A percentile compares a stretch with the other conserved stretches of the same genome.
phyloP scores from a whole-genome alignment of 2,329 filamentous ascomycete genomes.

The Mollisiaceae sp. region DNA sequence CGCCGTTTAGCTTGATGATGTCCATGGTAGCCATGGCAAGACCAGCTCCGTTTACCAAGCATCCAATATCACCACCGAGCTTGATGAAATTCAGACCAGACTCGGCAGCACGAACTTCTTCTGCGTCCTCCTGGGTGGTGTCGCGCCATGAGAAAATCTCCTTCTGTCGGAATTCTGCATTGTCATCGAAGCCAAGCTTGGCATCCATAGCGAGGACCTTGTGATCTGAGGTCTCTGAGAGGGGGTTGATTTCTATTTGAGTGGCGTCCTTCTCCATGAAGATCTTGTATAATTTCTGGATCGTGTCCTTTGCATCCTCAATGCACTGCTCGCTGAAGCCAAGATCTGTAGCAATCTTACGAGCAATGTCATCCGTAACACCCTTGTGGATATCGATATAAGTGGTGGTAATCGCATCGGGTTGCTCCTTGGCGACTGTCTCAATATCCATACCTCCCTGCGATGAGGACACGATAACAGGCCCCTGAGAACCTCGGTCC shows the following conservation, averaged over 20 bases:
- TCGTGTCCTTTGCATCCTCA: constrained; percentile 91
- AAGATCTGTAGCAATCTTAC: constrained; percentile 86
- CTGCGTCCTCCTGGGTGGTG: constrained; percentile 91
- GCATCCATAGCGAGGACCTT: constrained; percentile 99
- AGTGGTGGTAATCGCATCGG: constrained; percentile 93
- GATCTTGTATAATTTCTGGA: constrained; percentile 98
- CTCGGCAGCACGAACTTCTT: constrained; percentile 96
- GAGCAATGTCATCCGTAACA: constrained; percentile 94
- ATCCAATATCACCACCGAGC: constrained; percentile 98
- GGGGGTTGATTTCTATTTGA: constrained; percentile 99
- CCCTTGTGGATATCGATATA: constrained; percentile 92
- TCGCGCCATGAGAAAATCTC: constrained; percentile 95
- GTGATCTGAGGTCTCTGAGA: constrained; percentile 98
- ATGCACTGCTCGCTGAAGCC: constrained; percentile 98
- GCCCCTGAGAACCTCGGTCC: constrained; percentile 89
- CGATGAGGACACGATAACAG: constrained; percentile 96
- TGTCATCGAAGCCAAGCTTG: constrained; percentile 98
- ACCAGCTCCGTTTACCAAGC: constrained; percentile 97
- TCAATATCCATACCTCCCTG: constrained; percentile 99
- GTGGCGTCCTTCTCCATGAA: constrained; percentile 99
- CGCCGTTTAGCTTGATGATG: constrained; percentile 99
- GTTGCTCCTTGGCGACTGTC: constrained; percentile 96
- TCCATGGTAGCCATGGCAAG: constrained; percentile 99
- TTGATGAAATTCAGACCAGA: constrained; percentile 99
- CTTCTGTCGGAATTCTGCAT: constrained; percentile 97